These are phyloP conservation scores for Cardamine chenopodiifolia DNA, from an alignment of 345 rosid species.

Conservation along the genomic window DNA sequence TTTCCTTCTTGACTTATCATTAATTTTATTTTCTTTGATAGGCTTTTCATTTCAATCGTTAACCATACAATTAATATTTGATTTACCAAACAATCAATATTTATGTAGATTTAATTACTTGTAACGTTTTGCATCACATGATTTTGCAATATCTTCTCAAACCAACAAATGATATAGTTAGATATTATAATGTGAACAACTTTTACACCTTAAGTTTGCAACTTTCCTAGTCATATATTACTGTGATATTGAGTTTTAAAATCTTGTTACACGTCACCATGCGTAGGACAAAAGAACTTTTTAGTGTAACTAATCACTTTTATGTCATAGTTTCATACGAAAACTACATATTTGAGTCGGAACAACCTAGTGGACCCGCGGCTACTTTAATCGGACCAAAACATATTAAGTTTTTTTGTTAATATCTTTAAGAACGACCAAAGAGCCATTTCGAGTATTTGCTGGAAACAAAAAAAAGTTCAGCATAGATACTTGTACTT, in stretches of 20 bases:
- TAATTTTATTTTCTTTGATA: background rate
- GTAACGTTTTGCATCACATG: background rate
- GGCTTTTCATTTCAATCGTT: background rate
- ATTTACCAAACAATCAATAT: background rate
- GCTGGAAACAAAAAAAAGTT: background rate
- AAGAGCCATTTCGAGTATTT: slow-evolving; percentile 31
- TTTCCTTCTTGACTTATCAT: background rate
- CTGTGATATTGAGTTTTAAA: slow-evolving; percentile 33
- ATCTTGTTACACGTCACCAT: slow-evolving; percentile 29
- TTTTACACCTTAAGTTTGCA: slow-evolving; percentile 10
- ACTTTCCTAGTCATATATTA: slow-evolving; percentile 19
- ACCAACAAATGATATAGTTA: background rate
- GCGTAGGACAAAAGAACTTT: slow-evolving; percentile 41
- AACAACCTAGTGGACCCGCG: slow-evolving; percentile 31
- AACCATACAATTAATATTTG: background rate
- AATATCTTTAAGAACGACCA: slow-evolving; percentile 30
- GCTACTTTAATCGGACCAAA: slow-evolving; percentile 31
- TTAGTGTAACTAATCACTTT: slow-evolving; percentile 30
- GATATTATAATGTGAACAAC: slow-evolving; percentile 15
- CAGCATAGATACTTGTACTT: background rate
- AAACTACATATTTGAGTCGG: slow-evolving; percentile 20
- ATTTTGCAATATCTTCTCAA: background rate
- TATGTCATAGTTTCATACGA: slow-evolving; percentile 16
- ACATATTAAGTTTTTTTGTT: background rate
- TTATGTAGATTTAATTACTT: background rate